phyloP scores from a whole-genome alignment of 2,329 filamentous ascomycete species.

The Trichophyton schoenleinii region DNA sequence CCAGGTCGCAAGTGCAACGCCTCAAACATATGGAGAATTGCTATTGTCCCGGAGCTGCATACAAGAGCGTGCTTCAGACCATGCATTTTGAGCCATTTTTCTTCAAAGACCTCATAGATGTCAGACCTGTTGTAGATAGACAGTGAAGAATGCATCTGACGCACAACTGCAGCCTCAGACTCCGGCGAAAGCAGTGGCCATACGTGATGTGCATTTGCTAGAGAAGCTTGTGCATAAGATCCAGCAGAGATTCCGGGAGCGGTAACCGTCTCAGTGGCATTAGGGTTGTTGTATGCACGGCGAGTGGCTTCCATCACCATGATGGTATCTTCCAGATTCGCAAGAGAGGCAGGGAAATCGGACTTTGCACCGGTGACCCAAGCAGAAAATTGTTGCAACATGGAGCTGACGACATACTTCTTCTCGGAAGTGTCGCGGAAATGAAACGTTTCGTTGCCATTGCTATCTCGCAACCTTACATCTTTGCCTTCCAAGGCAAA shows the following conservation, averaged over 20 bases:
- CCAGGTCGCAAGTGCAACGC: background rate
- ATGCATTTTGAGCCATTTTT: background rate
- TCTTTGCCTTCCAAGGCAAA: background rate
- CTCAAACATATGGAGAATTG: background rate
- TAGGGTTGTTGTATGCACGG: background rate
- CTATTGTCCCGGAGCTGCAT: background rate
- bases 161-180: background rate
- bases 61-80: background rate
- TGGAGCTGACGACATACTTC: background rate
- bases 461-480: background rate
- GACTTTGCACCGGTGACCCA: background rate
- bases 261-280: background rate
- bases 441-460: background rate
- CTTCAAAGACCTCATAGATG: background rate
- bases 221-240: background rate
- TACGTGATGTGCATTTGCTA: background rate
- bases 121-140: background rate
- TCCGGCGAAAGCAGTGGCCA: background rate
- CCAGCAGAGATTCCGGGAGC: background rate
- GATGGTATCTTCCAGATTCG: background rate
- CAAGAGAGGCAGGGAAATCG: background rate
- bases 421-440: background rate
- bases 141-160: background rate
- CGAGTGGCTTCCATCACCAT: background rate
- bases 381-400: background rate